Evolutionary conservation across 345 rosid species (phyloP).

Genomic region (Aegle marmelos): DNA sequence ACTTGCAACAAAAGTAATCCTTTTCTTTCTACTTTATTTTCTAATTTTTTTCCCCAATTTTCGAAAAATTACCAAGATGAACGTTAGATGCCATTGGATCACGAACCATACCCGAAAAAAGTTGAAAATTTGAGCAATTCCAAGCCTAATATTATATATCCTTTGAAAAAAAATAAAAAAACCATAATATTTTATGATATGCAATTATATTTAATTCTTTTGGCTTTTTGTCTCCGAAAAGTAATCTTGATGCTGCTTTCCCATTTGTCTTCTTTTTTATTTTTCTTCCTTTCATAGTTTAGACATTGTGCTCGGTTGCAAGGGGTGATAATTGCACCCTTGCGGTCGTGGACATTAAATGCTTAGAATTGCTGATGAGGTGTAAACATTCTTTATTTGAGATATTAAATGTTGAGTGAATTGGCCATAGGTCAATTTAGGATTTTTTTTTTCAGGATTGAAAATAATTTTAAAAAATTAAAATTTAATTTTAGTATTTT

Average conservation of each 20-base stretch:
- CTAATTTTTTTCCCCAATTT: background rate
- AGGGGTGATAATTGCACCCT: background rate
- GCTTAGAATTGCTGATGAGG: background rate
- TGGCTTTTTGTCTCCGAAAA: slow-evolving; percentile 3
- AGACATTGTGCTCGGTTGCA: background rate
- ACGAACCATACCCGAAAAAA: background rate
- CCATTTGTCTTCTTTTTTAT: background rate
- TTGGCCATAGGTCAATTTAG: no score
- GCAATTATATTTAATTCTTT: background rate
- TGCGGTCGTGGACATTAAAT: background rate
- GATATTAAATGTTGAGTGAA: background rate
- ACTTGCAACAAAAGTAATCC: slow-evolving; percentile 1
- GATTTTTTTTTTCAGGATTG: no score
- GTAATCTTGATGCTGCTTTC: background rate
- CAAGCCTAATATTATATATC: background rate
- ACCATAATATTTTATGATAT: background rate
- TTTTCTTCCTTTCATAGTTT: background rate
- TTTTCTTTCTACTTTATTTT: background rate
- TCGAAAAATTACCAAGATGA: background rate
- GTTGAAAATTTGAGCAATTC: background rate
- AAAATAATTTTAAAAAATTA: no score
- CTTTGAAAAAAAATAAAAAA: no score
- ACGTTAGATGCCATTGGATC: slow-evolving; percentile 4
- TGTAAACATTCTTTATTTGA: background rate
- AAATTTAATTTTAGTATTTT: no score